Conservation (phyloP, 371 early-diverging fungal genomes). For the Mucor indicus region DNA sequence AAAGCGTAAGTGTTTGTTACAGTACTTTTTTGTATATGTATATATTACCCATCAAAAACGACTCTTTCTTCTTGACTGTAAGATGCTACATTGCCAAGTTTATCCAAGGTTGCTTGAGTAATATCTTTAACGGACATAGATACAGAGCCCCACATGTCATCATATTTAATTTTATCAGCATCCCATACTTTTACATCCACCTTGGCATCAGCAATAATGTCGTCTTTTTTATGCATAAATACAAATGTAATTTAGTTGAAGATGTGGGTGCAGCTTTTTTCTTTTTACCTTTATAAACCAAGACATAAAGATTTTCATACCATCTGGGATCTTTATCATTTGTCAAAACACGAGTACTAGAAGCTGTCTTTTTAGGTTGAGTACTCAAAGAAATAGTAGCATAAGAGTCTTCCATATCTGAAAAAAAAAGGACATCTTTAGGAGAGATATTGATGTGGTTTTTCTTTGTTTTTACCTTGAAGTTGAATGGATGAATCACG, state of each 20-base stretch:
- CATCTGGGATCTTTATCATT: constrained; percentile 43
- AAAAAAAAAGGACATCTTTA: no score
- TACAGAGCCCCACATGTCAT: constrained; percentile 39
- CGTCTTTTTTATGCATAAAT: constrained; percentile 16
- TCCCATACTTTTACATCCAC: constrained; percentile 47
- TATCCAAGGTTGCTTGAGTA: constrained; percentile 28
- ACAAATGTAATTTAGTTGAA: background rate
- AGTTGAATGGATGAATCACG: constrained; percentile 16
- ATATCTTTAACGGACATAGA: constrained; percentile 33
- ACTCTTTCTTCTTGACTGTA: constrained; percentile 36
- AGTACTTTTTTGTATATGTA: background rate
- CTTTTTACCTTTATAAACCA: constrained; percentile 25
- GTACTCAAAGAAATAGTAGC: constrained; percentile 35
- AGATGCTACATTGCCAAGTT: constrained; percentile 29
- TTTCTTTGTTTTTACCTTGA: constrained; percentile 12
- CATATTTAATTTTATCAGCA: constrained; percentile 44
- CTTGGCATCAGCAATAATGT: constrained; percentile 31
- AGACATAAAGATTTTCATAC: constrained; percentile 37
- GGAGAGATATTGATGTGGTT: background rate
- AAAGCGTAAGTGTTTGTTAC: background rate
- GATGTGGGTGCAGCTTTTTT: background rate
- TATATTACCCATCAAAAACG: constrained; percentile 32
- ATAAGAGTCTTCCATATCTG: constrained; percentile 46
- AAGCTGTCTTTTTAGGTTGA: constrained; percentile 30
- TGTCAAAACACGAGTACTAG: constrained; percentile 38